Evolutionary conservation across 31 red algal genomes (phyloP).

Genomic region (Odonthalia washingtoniensis): DNA sequence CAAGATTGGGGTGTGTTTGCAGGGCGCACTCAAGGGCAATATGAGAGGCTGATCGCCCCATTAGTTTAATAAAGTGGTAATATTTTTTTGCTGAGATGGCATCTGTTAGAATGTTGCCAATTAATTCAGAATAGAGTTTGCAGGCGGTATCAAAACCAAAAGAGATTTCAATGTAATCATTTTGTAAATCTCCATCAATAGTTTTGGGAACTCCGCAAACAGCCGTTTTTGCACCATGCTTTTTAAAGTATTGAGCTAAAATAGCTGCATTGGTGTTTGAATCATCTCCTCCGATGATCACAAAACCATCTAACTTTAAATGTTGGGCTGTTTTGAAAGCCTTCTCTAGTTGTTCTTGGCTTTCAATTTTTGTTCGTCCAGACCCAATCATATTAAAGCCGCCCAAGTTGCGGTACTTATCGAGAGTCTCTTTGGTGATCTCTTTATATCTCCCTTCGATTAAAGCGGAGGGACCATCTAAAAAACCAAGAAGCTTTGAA

Average conservation of each 20-base stretch:
- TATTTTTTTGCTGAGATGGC: constrained; percentile 94
- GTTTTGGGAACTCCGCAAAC: constrained; percentile 98
- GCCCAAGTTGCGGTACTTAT: constrained; percentile 88
- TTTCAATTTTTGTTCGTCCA: constrained; percentile 99
- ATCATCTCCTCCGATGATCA: constrained; percentile 97
- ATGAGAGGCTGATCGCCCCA: constrained; percentile 97
- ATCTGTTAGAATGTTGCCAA: constrained; percentile 88
- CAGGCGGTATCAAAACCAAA: constrained; percentile 99
- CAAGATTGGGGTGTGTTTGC: constrained; percentile 97
- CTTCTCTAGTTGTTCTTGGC: constrained; percentile 82
- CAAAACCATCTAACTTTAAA: constrained; percentile 90
- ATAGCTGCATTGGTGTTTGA: constrained; percentile 97
- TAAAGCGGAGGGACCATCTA: constrained; percentile 86
- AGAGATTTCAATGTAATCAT: constrained; percentile 85
- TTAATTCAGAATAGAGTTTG: constrained; percentile 88
- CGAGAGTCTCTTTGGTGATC: constrained; percentile 71
- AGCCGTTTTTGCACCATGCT: constrained; percentile 63
- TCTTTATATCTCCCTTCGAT: constrained; percentile 69
- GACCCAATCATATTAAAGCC: constrained; percentile 99
- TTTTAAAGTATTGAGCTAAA: constrained; percentile 92
- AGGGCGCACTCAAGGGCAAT: constrained; percentile 98
- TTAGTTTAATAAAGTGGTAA: constrained; percentile 95
- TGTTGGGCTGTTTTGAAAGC: constrained; percentile 72
- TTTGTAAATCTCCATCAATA: constrained; percentile 96
- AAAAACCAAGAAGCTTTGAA: constrained; percentile 86